phyloP scores from a whole-genome alignment of 176 grass and related monocot species.

The Triticum urartu region DNA sequence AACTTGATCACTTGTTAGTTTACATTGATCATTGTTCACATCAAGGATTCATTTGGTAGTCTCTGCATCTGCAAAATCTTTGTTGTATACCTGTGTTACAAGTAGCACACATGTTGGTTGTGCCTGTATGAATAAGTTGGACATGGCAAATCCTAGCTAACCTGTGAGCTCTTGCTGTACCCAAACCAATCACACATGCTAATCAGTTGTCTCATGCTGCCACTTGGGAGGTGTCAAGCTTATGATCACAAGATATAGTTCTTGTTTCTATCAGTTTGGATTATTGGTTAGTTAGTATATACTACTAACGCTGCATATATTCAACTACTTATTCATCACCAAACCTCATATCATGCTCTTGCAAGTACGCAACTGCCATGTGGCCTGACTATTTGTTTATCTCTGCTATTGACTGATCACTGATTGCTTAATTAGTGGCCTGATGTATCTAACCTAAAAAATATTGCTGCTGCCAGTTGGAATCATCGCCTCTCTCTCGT shows the following conservation, averaged over 20 bases:
- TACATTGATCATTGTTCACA: not conserved
- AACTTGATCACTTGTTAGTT: not conserved
- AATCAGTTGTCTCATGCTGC: not conserved
- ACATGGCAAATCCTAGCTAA: slow-evolving; percentile 21
- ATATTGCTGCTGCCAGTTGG: not conserved
- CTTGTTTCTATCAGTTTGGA: not conserved
- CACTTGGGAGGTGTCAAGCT: not conserved
- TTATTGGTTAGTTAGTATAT: not conserved
- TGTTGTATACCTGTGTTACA: not conserved
- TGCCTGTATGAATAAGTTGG: slow-evolving; percentile 14
- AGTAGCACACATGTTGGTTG: slow-evolving; percentile 11
- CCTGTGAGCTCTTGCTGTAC: slow-evolving; percentile 7
- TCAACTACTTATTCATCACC: slow-evolving; percentile 9
- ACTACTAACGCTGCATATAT: not conserved
- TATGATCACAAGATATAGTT: slow-evolving; percentile 7
- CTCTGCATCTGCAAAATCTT: not conserved
- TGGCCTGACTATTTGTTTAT: slow-evolving; percentile 25
- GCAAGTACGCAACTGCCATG: slow-evolving; percentile 11
- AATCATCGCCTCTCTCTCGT: slow-evolving; percentile 1
- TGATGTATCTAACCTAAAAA: slow-evolving; percentile 1
- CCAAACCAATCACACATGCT: slow-evolving; percentile 24
- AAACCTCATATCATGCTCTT: slow-evolving; percentile 15
- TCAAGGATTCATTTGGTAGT: not conserved
- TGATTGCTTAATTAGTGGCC: not conserved
- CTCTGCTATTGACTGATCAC: not conserved